These are phyloP conservation scores for Panaeolus cyanescens DNA, from an alignment of 768 basidiomycete genomes.

Conservation along the genomic window DNA sequence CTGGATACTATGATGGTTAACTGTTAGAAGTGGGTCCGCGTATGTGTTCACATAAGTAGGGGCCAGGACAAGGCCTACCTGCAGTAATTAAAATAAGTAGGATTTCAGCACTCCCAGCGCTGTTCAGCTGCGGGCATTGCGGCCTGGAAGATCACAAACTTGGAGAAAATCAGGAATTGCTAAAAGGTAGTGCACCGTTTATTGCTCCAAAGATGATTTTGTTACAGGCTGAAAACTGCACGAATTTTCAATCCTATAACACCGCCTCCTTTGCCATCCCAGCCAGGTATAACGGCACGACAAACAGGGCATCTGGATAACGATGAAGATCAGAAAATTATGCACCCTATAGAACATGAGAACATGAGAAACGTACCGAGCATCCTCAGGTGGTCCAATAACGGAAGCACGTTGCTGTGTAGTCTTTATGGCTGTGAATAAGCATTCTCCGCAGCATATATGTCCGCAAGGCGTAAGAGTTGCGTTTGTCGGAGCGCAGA, in stretches of 20 bases:
- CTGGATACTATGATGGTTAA: no score
- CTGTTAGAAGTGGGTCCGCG: no score
- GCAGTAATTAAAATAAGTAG: background rate
- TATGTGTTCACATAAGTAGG: no score
- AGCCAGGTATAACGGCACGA: slow-evolving; percentile 62
- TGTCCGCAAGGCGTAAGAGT: slow-evolving; percentile 83
- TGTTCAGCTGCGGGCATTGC: no score
- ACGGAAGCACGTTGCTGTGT: slow-evolving; percentile 49
- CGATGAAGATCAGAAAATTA: background rate
- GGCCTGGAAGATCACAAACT: no score
- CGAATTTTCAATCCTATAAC: slow-evolving; percentile 61
- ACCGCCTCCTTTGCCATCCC: slow-evolving; percentile 73
- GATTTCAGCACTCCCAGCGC: no score
- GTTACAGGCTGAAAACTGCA: slow-evolving; percentile 41
- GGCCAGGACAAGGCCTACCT: background rate
- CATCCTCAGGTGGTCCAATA: slow-evolving; percentile 29
- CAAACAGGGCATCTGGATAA: slow-evolving; percentile 66
- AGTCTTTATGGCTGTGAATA: slow-evolving; percentile 72
- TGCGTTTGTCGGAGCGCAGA: slow-evolving; percentile 72
- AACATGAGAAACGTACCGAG: slow-evolving; percentile 35
- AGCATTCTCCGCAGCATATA: slow-evolving; percentile 74
- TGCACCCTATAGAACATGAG: background rate
- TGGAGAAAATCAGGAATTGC: no score
- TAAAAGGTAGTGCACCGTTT: no score
- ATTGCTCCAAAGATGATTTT: background rate